Percentiles rank a stretch among this genome's conserved stretches.
phyloP scores from a whole-genome alignment of 805 yeast species.

The Ogataea nonfermentans region DNA sequence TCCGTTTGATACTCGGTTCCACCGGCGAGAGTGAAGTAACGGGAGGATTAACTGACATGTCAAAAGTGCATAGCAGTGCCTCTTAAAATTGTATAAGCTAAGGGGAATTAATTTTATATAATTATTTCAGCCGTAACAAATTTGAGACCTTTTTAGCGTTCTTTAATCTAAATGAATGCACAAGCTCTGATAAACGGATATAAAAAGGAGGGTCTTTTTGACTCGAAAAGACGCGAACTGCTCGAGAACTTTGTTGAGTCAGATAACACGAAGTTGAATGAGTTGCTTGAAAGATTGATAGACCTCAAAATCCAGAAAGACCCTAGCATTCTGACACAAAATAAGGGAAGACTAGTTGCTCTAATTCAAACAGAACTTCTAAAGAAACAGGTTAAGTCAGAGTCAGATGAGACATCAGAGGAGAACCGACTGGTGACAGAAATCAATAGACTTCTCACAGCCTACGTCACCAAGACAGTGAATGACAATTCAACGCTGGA shows the following conservation, averaged over 20 bases:
- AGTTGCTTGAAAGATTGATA: conserved; percentile 34
- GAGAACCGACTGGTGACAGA: conserved; percentile 18
- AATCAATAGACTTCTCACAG: conserved; percentile 19
- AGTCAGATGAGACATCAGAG: conserved; percentile 10
- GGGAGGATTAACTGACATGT: conserved; percentile 1
- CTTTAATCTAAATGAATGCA: conserved; percentile 22
- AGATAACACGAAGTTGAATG: conserved; percentile 18
- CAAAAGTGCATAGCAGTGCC: neutral
- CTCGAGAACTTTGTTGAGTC: conserved; percentile 39
- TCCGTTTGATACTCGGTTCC: conserved; percentile 4
- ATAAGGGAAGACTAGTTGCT: conserved; percentile 51
- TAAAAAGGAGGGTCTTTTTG: conserved; percentile 51
- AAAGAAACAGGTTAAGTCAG: conserved; percentile 19
- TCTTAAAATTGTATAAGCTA: neutral
- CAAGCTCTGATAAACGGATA: conserved; percentile 40
- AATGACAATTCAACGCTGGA: conserved; percentile 15
- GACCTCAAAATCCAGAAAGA: conserved; percentile 47
- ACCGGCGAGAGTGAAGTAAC: neutral
- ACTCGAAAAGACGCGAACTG: conserved; percentile 41
- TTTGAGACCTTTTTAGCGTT: neutral
- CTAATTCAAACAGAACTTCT: conserved; percentile 51
- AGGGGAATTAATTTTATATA: no score
- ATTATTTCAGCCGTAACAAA: no score
- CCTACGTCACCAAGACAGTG: conserved; percentile 21
- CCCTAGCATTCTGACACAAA: conserved; percentile 45